Evolutionary conservation across 2,329 filamentous ascomycete species (phyloP), one percentile per base, ranked within the genome.

Genomic region (Rutstroemia sp.): DNA sequence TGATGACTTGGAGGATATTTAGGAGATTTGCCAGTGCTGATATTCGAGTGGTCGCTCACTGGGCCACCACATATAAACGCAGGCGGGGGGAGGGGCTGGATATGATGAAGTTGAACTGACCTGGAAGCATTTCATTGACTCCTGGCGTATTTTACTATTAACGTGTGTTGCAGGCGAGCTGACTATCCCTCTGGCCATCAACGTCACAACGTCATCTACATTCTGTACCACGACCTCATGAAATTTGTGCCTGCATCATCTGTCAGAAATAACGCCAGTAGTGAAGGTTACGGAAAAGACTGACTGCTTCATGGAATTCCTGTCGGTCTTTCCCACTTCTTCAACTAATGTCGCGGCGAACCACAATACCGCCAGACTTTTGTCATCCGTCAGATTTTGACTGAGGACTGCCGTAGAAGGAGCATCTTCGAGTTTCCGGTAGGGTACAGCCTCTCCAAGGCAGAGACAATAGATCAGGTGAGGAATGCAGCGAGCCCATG

Each of bases 321-420:
- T 73, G 63, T 90, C 87, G 8, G 86, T 78, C 69, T 87, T 90
- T 60, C 79, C 79, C 8, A 82, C 77, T 65, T 89, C 86, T 58
- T 87, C 84, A 1, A 85, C 83, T 23, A 90, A 70, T 2, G 77
- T 76, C 50, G 79, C 76, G 4, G 78, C 75, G 61, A 92, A 88
- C 78, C 85, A 87, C 5, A 89, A 74, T 4, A 83, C 72, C 10
- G 80, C 78, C 48, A 81, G 75, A 23, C 83, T 69, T 58, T 82
- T 79, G 6, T 73, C 69, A 57, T 76, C 71, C 58, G 74, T 72
- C 39, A 86, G 69, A 34, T 71, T 71, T 27, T 70, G 67, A 3
- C 81, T 65, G 3, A 82, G 63, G 23, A 75, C 70, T 57, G 72
- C 69, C 19, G 75, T 75, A 5, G 74, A 66, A 56, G 75, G 68